Evolutionary conservation across 768 basidiomycete genomes (phyloP).

Genomic region (Saitozyma podzolica): DNA sequence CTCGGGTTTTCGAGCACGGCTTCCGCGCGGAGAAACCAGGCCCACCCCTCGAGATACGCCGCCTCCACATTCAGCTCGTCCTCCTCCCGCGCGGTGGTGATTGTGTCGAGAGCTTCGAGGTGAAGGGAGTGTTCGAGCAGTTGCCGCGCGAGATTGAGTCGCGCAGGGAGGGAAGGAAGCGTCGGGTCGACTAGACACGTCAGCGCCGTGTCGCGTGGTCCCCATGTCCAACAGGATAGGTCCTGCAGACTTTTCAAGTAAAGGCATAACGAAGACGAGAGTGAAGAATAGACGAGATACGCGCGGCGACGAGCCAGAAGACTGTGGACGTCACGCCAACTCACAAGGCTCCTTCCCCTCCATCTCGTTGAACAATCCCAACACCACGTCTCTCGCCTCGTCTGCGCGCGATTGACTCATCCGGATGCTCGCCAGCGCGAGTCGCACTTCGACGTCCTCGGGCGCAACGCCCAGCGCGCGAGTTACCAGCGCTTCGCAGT

Average conservation of each 20-base stretch:
- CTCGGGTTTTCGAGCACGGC: constrained; percentile 30
- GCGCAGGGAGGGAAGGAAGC: constrained; percentile 69
- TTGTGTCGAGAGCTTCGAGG: constrained; percentile 69
- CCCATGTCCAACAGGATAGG: no score
- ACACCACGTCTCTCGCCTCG: constrained; percentile 71
- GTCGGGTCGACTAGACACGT: constrained; percentile 62
- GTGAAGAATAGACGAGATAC: no score
- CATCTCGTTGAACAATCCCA: constrained; percentile 68
- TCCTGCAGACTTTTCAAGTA: no score
- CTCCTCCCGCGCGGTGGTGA: constrained; percentile 73
- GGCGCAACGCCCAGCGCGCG: constrained; percentile 74
- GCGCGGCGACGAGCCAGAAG: background rate
- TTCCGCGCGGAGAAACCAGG: constrained; percentile 66
- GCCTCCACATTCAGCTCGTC: constrained; percentile 87
- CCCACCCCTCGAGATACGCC: constrained; percentile 95
- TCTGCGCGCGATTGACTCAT: constrained; percentile 83
- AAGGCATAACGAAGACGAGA: no score
- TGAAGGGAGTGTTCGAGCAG: constrained; percentile 75
- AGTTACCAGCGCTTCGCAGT: constrained; percentile 73
- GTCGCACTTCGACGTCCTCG: constrained; percentile 73
- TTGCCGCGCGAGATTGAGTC: constrained; percentile 73
- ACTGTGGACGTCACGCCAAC: constrained; percentile 7
- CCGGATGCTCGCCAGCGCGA: constrained; percentile 78
- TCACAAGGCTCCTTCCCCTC: constrained; percentile 66
- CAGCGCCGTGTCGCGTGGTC: constrained; percentile 3